phyloP scores from a whole-genome alignment of 352 stramenopile genomes.

The Blastocystis sp. region DNA sequence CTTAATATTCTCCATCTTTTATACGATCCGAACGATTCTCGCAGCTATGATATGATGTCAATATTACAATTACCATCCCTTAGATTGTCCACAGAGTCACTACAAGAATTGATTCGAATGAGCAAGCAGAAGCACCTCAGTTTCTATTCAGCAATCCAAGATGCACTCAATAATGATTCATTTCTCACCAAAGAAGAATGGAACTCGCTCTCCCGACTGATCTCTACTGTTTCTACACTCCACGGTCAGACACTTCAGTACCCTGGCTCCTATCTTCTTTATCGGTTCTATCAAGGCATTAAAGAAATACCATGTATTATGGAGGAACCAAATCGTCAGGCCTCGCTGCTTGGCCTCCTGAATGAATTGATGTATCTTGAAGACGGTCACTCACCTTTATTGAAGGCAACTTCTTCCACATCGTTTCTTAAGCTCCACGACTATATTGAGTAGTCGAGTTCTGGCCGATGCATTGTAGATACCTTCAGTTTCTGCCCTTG shows the following conservation, averaged over 20 bases:
- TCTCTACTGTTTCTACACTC: background rate
- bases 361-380: constrained; percentile 41
- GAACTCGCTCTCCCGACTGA: background rate
- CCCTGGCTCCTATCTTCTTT: constrained; percentile 38
- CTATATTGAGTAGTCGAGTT: background rate
- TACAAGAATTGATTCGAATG: constrained; percentile 20
- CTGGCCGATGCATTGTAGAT: background rate
- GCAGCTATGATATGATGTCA: background rate
- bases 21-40: background rate
- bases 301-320: background rate
- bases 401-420: background rate
- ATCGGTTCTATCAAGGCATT: background rate
- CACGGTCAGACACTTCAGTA: background rate
- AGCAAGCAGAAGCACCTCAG: background rate
- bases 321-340: background rate
- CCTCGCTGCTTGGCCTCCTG: background rate
- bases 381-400: background rate
- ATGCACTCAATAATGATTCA: background rate
- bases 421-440: constrained; percentile 42
- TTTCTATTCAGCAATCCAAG: background rate
- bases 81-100: background rate
- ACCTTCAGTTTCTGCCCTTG: constrained; percentile 12
- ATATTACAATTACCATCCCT: background rate
- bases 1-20: constrained; percentile 22
- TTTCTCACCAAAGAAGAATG: background rate